Evolutionary conservation across 345 rosid genomes (phyloP).

Genomic region (Heritiera littoralis): DNA sequence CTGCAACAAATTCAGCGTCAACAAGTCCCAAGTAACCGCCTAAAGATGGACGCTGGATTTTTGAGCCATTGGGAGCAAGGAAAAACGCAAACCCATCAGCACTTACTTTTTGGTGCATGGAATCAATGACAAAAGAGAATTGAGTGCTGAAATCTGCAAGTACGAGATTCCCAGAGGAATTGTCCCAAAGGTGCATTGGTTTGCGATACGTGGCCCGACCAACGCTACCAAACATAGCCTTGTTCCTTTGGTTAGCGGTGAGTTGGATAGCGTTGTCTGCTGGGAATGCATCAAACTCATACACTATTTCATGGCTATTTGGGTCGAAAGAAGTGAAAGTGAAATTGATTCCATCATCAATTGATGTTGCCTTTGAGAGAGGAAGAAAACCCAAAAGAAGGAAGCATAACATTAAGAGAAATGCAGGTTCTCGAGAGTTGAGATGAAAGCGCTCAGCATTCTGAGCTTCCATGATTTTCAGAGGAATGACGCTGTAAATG

Average conservation of each 20-base stretch:
- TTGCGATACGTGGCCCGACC: constrained; percentile 9
- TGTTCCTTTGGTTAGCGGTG: neutral
- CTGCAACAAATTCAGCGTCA: constrained; percentile 23
- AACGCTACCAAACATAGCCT: neutral
- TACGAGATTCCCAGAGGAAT: neutral
- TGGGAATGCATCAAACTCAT: neutral
- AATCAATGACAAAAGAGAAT: constrained; percentile 40
- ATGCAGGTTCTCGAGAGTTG: neutral
- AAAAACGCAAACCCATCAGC: constrained; percentile 44
- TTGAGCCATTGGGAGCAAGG: constrained; percentile 32
- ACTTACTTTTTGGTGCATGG: neutral
- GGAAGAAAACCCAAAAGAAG: neutral
- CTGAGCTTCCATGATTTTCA: neutral
- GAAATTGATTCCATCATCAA: neutral
- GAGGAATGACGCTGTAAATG: no score
- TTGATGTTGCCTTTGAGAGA: neutral
- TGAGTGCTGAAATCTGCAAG: constrained; percentile 37
- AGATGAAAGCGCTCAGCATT: neutral
- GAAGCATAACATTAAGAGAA: neutral
- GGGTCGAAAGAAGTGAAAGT: neutral
- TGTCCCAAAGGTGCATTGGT: constrained; percentile 18
- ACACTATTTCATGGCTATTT: neutral
- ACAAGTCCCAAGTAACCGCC: constrained; percentile 43
- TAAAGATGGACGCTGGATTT: constrained; percentile 27
- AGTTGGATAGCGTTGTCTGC: neutral